phyloP scores from a whole-genome alignment of 2,329 filamentous ascomycete species.

The Calonectria pauciramosa region DNA sequence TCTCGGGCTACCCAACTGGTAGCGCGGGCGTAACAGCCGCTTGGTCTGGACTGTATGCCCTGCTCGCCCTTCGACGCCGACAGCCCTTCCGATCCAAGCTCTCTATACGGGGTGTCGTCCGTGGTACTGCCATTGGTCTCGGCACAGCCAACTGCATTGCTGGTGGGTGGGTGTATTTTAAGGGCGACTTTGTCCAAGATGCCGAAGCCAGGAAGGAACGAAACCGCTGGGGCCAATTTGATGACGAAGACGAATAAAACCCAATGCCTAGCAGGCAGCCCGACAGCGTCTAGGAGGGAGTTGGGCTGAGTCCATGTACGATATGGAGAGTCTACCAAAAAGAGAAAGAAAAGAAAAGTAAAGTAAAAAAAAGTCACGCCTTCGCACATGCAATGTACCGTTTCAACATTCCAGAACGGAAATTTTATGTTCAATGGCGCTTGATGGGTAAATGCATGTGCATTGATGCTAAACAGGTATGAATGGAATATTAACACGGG shows the following conservation, averaged over 20 bases:
- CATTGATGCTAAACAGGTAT: neutral
- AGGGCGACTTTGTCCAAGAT: slow-evolving; percentile 65
- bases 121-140: slow-evolving; percentile 64
- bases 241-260: slow-evolving; percentile 21
- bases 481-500: neutral
- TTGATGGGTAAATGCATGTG: neutral
- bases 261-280: neutral
- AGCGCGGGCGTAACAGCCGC: slow-evolving; percentile 69
- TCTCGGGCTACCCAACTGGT: slow-evolving; percentile 70
- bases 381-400: neutral
- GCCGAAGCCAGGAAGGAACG: slow-evolving; percentile 61
- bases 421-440: neutral
- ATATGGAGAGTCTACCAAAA: neutral
- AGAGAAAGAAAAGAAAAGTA: neutral
- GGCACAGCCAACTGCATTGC: slow-evolving; percentile 63
- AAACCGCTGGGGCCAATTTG: slow-evolving; percentile 62
- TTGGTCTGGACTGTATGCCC: slow-evolving; percentile 69
- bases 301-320: neutral
- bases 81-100: slow-evolving; percentile 58
- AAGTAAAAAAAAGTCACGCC: neutral
- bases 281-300: neutral
- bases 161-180: slow-evolving; percentile 66
- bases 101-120: slow-evolving; percentile 63
- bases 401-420: neutral
- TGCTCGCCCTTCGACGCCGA: slow-evolving; percentile 66